Evolutionary conservation across 1,284 basidiomycete species (phyloP), one percentile per base, ranked within the genome.

Genomic region (Chalciporus sp.): DNA sequence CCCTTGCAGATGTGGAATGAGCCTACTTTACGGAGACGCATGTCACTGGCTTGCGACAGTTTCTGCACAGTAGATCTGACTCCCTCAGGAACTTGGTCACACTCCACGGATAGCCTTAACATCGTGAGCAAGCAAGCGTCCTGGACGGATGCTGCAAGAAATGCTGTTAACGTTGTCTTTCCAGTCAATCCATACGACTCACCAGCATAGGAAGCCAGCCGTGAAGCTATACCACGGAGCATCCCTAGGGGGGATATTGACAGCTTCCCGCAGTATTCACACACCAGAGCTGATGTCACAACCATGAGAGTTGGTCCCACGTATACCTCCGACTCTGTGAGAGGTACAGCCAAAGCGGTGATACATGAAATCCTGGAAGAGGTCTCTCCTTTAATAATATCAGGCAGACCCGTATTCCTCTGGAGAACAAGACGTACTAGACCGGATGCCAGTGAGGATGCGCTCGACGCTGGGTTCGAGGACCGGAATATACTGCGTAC

Each of bases 91-190:
- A 86, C 62, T 17, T 77, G 74, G 12, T 83, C 78, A 61, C 83
- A 86, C 17, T 84, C 79, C 8, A 78, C 80, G 43, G 78, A 74
- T 42, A 90, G 62, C 49, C 86, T 78, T 40, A 89, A 68, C 84
- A 91, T 87, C 4, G 84, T 77, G 33, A 91, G 65, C 28, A 92
- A 67, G 57, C 81, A 82, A 7, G 82, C 82, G 54, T 92, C 89
- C 64, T 88, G 86, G 10, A 91, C 79, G 20, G 82, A 74, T 31
- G 78, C 89, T 91, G 57, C 49, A 31, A 40, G 37, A 46, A 39
- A 17, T 41, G 12, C 20, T 19, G 39, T 55, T 37, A 59, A 23
- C 29, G 28, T 17, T 47, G 33, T 28, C 12, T 14, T 42, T 53
- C n/a, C 20, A 17, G 40, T 29, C 39, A 27, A 19, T 11, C 20